These are phyloP conservation scores for Alternaria solani DNA, from an alignment of 2,329 filamentous ascomycete genomes.

Conservation along the genomic window DNA sequence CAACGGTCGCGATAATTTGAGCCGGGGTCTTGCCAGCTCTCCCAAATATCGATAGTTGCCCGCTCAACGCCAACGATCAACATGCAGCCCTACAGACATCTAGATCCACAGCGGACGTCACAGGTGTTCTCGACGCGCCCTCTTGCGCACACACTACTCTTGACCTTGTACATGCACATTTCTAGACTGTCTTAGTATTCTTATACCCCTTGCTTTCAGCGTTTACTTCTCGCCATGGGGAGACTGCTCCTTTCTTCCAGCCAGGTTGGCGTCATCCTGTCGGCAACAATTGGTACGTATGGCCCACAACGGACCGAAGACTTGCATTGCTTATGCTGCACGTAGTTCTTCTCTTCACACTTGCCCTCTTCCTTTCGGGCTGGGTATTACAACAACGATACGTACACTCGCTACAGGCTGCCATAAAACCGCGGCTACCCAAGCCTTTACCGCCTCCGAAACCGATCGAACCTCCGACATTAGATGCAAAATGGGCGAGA, in stretches of 20 bases:
- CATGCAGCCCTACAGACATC: slow-evolving; percentile 27
- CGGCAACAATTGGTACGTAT: slow-evolving; percentile 68
- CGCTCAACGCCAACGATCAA: slow-evolving; percentile 20
- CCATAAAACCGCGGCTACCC: slow-evolving; percentile 67
- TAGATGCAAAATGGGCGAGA: slow-evolving; percentile 50
- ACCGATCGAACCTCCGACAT: slow-evolving; percentile 45
- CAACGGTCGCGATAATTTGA: slow-evolving; percentile 25
- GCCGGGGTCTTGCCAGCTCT: slow-evolving; percentile 13
- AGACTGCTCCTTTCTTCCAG: slow-evolving; percentile 70
- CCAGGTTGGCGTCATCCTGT: slow-evolving; percentile 74
- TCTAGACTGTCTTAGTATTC: slow-evolving; percentile 19
- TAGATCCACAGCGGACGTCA: slow-evolving; percentile 37
- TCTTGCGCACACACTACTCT: slow-evolving; percentile 29
- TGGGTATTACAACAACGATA: slow-evolving; percentile 89
- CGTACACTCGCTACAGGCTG: slow-evolving; percentile 76
- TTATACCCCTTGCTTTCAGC: slow-evolving; percentile 27
- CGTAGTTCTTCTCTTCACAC: slow-evolving; percentile 75
- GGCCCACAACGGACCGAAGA: not conserved
- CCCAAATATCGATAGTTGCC: slow-evolving; percentile 42
- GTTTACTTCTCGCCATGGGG: slow-evolving; percentile 31
- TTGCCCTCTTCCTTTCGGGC: slow-evolving; percentile 84
- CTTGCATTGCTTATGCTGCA: not conserved
- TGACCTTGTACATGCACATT: slow-evolving; percentile 19
- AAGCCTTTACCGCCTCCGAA: slow-evolving; percentile 47
- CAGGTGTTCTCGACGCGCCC: slow-evolving; percentile 32